These are phyloP conservation scores for Wickerhamiella nectarea DNA, from an alignment of 805 yeast species.

Conservation along the genomic window DNA sequence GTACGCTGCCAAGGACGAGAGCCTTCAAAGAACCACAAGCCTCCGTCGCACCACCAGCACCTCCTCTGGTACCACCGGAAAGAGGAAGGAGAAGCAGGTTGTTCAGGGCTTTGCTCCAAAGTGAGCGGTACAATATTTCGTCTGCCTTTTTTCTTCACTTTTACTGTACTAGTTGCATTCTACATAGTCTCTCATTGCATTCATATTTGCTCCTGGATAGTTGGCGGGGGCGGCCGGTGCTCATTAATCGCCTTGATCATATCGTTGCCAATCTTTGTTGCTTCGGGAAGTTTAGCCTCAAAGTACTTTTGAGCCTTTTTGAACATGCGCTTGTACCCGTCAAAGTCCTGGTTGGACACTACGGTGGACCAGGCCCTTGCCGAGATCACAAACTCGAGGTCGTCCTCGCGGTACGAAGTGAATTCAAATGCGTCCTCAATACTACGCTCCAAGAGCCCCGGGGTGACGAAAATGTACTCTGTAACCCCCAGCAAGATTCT, in stretches of 20 bases:
- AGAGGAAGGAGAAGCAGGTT: not conserved
- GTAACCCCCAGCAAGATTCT: constrained; percentile 89
- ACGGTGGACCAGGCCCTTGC: constrained; percentile 80
- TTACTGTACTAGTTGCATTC: too few relatives aligned
- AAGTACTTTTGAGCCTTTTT: constrained; percentile 75
- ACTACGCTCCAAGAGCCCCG: constrained; percentile 68
- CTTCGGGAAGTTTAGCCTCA: constrained; percentile 75
- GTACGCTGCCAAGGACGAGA: not conserved
- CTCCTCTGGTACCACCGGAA: not conserved
- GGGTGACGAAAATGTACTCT: constrained; percentile 78
- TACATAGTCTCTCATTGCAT: too few relatives aligned
- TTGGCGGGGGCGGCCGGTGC: constrained; percentile 11
- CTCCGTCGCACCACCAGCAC: constrained; percentile 1
- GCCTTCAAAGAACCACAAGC: not conserved
- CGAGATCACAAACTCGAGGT: constrained; percentile 81
- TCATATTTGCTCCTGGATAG: not conserved
- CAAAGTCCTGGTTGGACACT: constrained; percentile 61
- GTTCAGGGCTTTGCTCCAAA: not conserved
- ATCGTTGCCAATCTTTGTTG: constrained; percentile 77
- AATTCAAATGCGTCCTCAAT: constrained; percentile 57
- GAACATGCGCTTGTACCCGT: constrained; percentile 56
- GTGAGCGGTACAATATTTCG: too few relatives aligned
- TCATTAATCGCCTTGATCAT: constrained; percentile 44
- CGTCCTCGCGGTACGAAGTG: constrained; percentile 68
- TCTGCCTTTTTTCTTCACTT: too few relatives aligned